Conservation (phyloP, 2,329 filamentous ascomycete species). For the Aspergillus sp. region DNA sequence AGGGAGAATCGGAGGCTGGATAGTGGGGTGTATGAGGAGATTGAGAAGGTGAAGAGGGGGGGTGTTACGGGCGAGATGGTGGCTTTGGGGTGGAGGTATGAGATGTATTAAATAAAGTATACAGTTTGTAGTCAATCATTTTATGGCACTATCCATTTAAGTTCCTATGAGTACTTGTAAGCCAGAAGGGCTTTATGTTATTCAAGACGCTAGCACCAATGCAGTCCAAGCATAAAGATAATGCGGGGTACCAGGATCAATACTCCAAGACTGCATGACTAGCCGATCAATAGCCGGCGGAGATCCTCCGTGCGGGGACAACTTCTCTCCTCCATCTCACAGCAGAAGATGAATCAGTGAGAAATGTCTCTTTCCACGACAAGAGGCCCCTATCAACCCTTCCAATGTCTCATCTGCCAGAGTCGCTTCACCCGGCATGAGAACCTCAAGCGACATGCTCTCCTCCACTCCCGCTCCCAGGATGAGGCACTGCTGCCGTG, state of each 20-base stretch:
- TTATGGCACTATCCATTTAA: no score
- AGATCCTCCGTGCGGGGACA: neutral
- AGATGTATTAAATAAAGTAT: conserved; percentile 37
- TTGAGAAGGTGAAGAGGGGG: conserved; percentile 42
- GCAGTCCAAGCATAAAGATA: no score
- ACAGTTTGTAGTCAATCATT: no score
- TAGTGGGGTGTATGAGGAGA: conserved; percentile 34
- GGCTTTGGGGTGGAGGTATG: conserved; percentile 44
- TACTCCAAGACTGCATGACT: no score
- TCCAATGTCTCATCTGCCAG: conserved; percentile 42
- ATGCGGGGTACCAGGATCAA: no score
- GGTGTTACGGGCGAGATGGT: conserved; percentile 49
- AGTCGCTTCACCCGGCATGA: conserved; percentile 42
- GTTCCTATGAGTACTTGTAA: no score
- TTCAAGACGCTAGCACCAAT: no score
- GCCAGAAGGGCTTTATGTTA: no score
- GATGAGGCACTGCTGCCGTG: conserved; percentile 34
- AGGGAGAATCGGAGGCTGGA: conserved; percentile 43
- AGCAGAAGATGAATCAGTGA: neutral
- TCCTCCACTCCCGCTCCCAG: conserved; percentile 36
- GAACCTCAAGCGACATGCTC: conserved; percentile 45
- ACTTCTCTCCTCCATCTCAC: neutral
- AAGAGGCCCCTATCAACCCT: conserved; percentile 34
- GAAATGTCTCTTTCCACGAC: neutral
- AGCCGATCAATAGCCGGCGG: neutral